A percentile compares a stretch with the other conserved stretches of the same genome.
These are phyloP conservation scores for Nannochloris sp. DNA, from an alignment of 139 green algal species.

Conservation along the genomic window DNA sequence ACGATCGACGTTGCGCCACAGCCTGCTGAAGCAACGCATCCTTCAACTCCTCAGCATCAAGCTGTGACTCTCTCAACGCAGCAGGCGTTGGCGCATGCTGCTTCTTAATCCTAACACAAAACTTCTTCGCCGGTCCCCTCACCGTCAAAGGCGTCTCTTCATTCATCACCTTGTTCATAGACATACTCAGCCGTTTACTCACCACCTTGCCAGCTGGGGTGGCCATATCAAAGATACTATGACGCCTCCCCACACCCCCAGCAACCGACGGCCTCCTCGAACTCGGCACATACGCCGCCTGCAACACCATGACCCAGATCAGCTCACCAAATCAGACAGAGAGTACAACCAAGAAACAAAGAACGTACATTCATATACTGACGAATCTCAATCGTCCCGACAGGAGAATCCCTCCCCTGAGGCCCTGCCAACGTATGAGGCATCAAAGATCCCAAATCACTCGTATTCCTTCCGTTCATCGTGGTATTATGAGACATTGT, in stretches of 20 bases:
- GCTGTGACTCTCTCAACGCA: slow-evolving; percentile 1
- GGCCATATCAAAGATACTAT: not conserved
- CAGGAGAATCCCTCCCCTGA: too few relatives aligned
- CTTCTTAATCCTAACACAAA: slow-evolving; percentile 13
- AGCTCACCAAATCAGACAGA: not conserved
- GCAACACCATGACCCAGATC: not conserved
- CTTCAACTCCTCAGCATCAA: slow-evolving; percentile 24
- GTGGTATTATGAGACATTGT: too few relatives aligned
- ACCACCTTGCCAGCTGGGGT: not conserved
- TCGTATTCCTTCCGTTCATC: too few relatives aligned
- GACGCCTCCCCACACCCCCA: not conserved
- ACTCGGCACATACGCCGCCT: not conserved
- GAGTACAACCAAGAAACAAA: not conserved
- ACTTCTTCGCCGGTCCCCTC: not conserved
- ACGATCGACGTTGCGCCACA: slow-evolving; percentile 8
- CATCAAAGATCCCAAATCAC: too few relatives aligned
- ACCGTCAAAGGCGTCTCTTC: not conserved
- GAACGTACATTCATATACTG: slow-evolving; percentile 17
- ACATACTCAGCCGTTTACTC: slow-evolving; percentile 1
- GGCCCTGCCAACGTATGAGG: too few relatives aligned
- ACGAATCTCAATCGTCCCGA: slow-evolving; percentile 4
- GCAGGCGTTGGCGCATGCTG: not conserved
- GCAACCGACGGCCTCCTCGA: too few relatives aligned
- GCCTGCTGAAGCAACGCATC: slow-evolving; percentile 27
- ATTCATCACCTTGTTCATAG: not conserved